Base-by-base conservation (phyloP, 2,329 filamentous ascomycete species). In the Arthrobotrys megalospora region DNA sequence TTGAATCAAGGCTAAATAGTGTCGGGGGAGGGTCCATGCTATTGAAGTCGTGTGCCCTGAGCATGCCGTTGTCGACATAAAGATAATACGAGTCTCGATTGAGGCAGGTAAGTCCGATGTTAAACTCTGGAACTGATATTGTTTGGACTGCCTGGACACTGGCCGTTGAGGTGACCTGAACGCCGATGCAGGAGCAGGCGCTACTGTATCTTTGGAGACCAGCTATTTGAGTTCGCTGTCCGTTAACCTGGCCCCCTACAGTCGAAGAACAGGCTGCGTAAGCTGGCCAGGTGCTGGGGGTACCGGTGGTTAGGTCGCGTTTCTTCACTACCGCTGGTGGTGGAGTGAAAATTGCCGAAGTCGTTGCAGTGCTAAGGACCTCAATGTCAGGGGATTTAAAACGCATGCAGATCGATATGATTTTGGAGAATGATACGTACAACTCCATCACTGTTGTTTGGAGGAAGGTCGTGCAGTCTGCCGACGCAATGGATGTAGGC, bases 131-230 rank as follows among this genome's bases (percentile, higher is more conserved):
- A 16, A 64, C 60, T 28, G 60, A 64, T 14, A 48, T 14, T 10
- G 60, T 64, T 32, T 64, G 60, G 34, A 64, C 60, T 34, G 60
- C 60, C 32, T 64, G 60, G 21, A 64, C 60, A n/a, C 38, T 64
- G 24, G 38, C 24, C 1, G 60, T 64, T 8, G 41, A 16, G 43
- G 38, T 47, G 19, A 47, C 38, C 41, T 47, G 19, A 19, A 47
- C 41, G 24, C 41, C 41, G 14, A 64, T 64, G 60, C 60, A 64
- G 16, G 60, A 64, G 38, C 60, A 64, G 12, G 60, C 60, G 41
- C 60, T 64, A 19, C 60, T 64, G 60, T 32, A 64, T 64, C 60
- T 64, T 48, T 64, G 10, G 41, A 48, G 24, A 2, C 60, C 60
- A 8, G 60, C 60, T 21, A 64, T 64, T 1, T 12, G 12, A 11